Evolutionary conservation across 371 early-diverging fungal species (phyloP).

Genomic region (Saksenaea vasiformis): DNA sequence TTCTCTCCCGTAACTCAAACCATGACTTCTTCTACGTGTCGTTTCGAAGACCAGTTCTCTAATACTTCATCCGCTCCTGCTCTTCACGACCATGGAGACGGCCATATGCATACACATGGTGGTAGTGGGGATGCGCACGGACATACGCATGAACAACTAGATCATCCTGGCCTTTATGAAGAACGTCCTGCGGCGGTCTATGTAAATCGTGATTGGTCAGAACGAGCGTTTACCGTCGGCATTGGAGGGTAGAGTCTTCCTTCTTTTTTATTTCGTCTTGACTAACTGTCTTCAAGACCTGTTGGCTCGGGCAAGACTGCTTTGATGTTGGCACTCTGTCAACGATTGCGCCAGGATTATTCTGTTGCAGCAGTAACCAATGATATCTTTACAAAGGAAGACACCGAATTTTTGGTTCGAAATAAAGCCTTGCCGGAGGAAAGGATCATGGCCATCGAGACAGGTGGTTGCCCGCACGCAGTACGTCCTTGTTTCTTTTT

Average conservation of each 20-base stretch:
- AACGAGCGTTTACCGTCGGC: constrained; percentile 93
- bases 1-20: not conserved
- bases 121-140: constrained; percentile 45
- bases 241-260: constrained; percentile 83
- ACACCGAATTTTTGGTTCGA: constrained; percentile 90
- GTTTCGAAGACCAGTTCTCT: constrained; percentile 31
- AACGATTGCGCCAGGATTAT: constrained; percentile 73
- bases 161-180: constrained; percentile 83
- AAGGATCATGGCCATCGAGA: constrained; percentile 90
- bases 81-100: constrained; percentile 33
- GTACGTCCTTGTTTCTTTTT: no score
- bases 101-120: constrained; percentile 25
- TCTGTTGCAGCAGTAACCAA: constrained; percentile 87
- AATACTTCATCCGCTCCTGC: constrained; percentile 20
- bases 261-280: not conserved
- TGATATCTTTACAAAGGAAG: constrained; percentile 88
- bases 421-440: constrained; percentile 86
- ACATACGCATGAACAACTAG: constrained; percentile 85
- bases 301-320: constrained; percentile 97
- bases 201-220: constrained; percentile 81
- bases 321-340: constrained; percentile 89
- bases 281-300: constrained; percentile 55
- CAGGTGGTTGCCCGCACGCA: constrained; percentile 96
- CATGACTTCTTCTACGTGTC: constrained; percentile 25
- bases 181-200: constrained; percentile 76